Percentiles rank a stretch among this genome's conserved stretches.
These are phyloP conservation scores for Pythium utonaiense DNA, from an alignment of 352 stramenopile genomes.

Conservation along the genomic window DNA sequence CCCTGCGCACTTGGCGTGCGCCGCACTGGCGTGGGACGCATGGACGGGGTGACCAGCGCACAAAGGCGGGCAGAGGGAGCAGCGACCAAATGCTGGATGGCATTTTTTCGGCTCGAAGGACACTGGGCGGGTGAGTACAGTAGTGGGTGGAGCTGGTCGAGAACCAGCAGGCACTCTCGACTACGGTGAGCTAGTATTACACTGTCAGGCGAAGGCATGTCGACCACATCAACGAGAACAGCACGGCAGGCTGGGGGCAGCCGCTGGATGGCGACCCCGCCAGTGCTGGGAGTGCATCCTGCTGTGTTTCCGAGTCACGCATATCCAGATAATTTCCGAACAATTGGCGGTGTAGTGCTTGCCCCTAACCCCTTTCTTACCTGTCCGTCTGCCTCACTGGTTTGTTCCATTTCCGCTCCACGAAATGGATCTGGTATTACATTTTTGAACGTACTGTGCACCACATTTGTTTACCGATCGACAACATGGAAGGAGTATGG, in stretches of 20 bases:
- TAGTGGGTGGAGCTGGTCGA: too few relatives aligned
- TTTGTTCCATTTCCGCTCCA: slow-evolving; percentile 1
- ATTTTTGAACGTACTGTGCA: too few relatives aligned
- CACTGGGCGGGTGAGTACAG: neutral
- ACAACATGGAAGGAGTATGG: too few relatives aligned
- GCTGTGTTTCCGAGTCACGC: neutral
- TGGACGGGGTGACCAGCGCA: neutral
- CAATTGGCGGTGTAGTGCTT: neutral
- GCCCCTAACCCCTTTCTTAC: neutral
- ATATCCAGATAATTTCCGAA: neutral
- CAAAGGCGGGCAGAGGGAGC: neutral
- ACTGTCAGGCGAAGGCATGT: too few relatives aligned
- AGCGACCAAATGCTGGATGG: slow-evolving; percentile 2
- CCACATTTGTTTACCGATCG: too few relatives aligned
- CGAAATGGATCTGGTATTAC: slow-evolving; percentile 1
- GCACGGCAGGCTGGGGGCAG: too few relatives aligned
- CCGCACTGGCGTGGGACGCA: neutral
- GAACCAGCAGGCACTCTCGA: too few relatives aligned
- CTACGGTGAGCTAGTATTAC: too few relatives aligned
- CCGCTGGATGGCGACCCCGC: too few relatives aligned
- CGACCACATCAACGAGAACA: too few relatives aligned
- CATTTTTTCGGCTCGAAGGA: neutral
- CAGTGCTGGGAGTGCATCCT: neutral
- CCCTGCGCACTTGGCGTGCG: neutral
- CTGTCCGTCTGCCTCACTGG: neutral